Evolutionary conservation across 805 yeast genomes (phyloP).

Genomic region (Wickerhamomyces bovis): DNA sequence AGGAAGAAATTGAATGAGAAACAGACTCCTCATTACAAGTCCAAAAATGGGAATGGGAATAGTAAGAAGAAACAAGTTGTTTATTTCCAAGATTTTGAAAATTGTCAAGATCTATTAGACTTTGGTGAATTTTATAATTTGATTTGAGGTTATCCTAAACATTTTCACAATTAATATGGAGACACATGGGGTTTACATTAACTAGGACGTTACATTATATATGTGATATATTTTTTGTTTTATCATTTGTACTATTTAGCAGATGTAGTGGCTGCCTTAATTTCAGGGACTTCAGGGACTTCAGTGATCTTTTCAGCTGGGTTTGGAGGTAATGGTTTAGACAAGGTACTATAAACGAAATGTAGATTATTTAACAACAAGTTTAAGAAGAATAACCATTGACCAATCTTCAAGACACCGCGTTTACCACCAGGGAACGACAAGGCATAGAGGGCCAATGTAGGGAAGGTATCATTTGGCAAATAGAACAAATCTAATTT

Average conservation of each 20-base stretch:
- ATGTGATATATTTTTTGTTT: too few relatives aligned
- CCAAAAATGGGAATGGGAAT: neutral
- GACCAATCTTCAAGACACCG: neutral
- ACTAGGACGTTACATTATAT: neutral
- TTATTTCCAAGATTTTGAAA: slow-evolving; percentile 22
- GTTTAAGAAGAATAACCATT: neutral
- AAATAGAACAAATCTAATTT: slow-evolving; percentile 51
- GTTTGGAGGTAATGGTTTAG: neutral
- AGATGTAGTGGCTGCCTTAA: neutral
- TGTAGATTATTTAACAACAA: neutral
- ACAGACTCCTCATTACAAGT: slow-evolving; percentile 12
- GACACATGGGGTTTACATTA: neutral
- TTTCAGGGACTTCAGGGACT: neutral
- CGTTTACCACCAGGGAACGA: neutral
- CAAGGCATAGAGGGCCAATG: neutral
- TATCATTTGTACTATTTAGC: too few relatives aligned
- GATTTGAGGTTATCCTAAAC: too few relatives aligned
- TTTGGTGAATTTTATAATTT: slow-evolving; percentile 9
- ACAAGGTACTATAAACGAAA: neutral
- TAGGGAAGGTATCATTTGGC: slow-evolving; percentile 53
- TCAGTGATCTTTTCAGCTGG: too few relatives aligned
- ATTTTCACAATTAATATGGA: too few relatives aligned
- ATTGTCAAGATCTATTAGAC: slow-evolving; percentile 20
- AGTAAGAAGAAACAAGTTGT: slow-evolving; percentile 14
- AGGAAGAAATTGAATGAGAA: slow-evolving; percentile 18